Base-by-base conservation (phyloP, 495 filamentous ascomycete genomes). In the Penicillium alfredii region DNA sequence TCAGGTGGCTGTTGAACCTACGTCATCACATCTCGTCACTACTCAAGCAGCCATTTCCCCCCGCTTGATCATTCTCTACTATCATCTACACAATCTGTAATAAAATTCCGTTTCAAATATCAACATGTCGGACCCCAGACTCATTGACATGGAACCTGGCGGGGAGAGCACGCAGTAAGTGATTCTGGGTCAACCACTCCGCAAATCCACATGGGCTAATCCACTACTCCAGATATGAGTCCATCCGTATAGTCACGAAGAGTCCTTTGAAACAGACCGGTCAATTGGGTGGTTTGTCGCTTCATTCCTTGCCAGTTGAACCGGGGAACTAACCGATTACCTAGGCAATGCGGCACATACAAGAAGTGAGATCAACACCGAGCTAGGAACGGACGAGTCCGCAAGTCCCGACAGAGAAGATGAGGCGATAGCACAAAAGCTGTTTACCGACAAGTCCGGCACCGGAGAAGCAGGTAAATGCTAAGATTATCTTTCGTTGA, bases 91-190 rank as follows among this genome's bases (percentile, higher is more conserved):
- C n/a, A n/a, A n/a, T n/a, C n/a, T n/a, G n/a, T n/a, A n/a, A n/a
- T n/a, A n/a, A n/a, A n/a, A n/a, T n/a, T n/a, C n/a, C n/a, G n/a
- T n/a, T n/a, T n/a, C n/a, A n/a, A n/a, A n/a, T n/a, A n/a, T n/a
- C n/a, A 47, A 26, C 2, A 64, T 66, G 63, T 45, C 53, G 6
- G 51, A 64, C 21, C 33, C 61, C 7, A 60, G 62, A 42, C 60
- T 84, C 4, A 67, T 82, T 61, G 73, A 81, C 44, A 79, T 72
- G 22, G 71, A 71, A 38, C 69, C 74, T 23, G 80, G 80, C 40
- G 80, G 80, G 31, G 76, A 83, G 55, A 65, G 60, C 42, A 74
- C 74, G 4, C 80, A 80, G 76, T 81, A 63, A 32, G 64, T 3
- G 18, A 21, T n/a, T 12, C 14, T n/a, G 6, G 23, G n/a, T 20